phyloP scores from a whole-genome alignment of 2,329 filamentous ascomycete genomes.

The Nemania sp. region DNA sequence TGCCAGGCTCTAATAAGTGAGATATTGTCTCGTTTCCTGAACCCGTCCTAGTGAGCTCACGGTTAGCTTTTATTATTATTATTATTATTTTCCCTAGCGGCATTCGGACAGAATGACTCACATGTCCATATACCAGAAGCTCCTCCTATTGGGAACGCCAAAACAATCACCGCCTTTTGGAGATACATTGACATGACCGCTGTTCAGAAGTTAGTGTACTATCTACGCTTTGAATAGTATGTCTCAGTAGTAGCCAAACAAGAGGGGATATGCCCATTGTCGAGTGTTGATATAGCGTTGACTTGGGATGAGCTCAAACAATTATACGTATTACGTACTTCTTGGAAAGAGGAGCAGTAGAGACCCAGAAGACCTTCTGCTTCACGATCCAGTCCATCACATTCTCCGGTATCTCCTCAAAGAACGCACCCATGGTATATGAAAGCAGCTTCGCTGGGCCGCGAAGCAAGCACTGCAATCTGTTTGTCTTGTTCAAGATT shows the following conservation, averaged over 20 bases:
- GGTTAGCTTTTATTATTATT: not conserved
- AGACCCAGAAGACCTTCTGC: slow-evolving; percentile 76
- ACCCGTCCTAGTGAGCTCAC: slow-evolving; percentile 65
- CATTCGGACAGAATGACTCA: not conserved
- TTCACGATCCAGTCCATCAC: slow-evolving; percentile 65
- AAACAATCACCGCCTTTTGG: slow-evolving; percentile 67
- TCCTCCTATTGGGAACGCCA: slow-evolving; percentile 38
- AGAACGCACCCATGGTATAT: slow-evolving; percentile 38
- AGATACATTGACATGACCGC: slow-evolving; percentile 72
- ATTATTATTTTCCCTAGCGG: too few species aligned
- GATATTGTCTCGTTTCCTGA: slow-evolving; percentile 76
- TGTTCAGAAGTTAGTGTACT: slow-evolving; percentile 3
- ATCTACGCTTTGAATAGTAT: not conserved
- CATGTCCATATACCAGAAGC: slow-evolving; percentile 67
- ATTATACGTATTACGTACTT: slow-evolving; percentile 11
- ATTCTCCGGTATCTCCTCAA: slow-evolving; percentile 37
- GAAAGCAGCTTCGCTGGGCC: not conserved
- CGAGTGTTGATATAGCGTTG: not conserved
- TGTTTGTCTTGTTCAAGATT: not conserved
- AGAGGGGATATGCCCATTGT: not conserved
- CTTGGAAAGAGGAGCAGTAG: slow-evolving; percentile 65
- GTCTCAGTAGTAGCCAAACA: not conserved
- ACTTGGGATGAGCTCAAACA: too few species aligned
- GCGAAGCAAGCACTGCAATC: not conserved
- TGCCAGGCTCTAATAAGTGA: slow-evolving; percentile 68